Conservation (phyloP, 768 basidiomycete genomes). For the Tylopilus rubrobrunneus region DNA sequence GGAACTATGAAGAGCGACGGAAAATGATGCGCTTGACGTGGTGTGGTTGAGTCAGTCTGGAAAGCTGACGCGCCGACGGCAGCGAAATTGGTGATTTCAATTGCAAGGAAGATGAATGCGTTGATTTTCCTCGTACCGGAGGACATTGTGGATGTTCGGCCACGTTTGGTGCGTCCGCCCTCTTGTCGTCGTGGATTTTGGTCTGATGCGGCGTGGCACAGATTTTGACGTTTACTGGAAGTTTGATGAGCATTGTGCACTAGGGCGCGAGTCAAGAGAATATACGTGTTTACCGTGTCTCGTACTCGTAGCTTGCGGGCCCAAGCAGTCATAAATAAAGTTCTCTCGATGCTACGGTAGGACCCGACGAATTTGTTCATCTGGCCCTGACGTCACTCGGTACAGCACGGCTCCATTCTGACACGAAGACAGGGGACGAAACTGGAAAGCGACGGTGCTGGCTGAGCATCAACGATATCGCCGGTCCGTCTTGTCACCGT, state of each 20-base stretch:
- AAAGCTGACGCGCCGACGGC: not conserved
- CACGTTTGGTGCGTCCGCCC: slow-evolving; percentile 65
- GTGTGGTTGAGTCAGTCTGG: not conserved
- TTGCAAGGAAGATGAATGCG: slow-evolving; percentile 96
- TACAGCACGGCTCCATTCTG: no score
- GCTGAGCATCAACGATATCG: no score
- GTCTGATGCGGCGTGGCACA: slow-evolving; percentile 25
- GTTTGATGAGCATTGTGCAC: slow-evolving; percentile 73
- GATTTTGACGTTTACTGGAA: slow-evolving; percentile 96
- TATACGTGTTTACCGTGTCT: no score
- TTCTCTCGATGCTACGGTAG: no score
- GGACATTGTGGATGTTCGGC: slow-evolving; percentile 92
- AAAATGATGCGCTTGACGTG: slow-evolving; percentile 66
- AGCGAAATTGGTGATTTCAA: slow-evolving; percentile 98
- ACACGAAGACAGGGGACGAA: no score
- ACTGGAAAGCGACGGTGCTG: no score
- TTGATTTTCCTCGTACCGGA: slow-evolving; percentile 96
- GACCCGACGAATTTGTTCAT: no score
- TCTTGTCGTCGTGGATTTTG: not conserved
- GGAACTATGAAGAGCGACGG: slow-evolving; percentile 82
- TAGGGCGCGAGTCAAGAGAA: not conserved
- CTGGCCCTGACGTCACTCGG: no score
- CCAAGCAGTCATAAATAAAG: not conserved
- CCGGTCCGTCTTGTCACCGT: no score
- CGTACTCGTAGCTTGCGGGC: no score